Percentiles rank a stretch among this genome's conserved stretches.
phyloP scores from a whole-genome alignment of 2,329 filamentous ascomycete genomes.

The Aspergillus pseudoterreus region DNA sequence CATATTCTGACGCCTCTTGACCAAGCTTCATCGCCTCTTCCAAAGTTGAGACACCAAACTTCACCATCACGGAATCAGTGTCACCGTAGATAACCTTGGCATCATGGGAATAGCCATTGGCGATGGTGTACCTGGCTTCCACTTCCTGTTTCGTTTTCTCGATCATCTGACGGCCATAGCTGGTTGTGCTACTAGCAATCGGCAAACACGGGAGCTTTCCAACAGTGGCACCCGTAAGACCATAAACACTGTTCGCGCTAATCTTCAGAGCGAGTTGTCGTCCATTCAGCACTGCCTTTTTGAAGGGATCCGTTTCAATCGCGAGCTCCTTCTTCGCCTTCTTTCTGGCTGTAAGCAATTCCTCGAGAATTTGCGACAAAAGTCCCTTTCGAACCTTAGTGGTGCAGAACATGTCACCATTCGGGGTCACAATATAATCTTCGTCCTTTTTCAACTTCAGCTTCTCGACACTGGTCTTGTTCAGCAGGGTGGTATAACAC shows the following conservation, averaged over 20 bases:
- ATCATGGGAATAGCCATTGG: constrained; percentile 91
- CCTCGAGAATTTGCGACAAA: constrained; percentile 91
- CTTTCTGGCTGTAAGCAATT: constrained; percentile 86
- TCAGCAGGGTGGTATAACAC: constrained; percentile 91
- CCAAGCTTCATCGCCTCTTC: constrained; percentile 89
- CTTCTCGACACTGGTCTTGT: constrained; percentile 71
- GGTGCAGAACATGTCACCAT: constrained; percentile 90
- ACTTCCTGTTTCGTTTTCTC: constrained; percentile 97
- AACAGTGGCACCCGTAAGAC: constrained; percentile 90
- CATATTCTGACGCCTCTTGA: constrained; percentile 83
- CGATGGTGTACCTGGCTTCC: constrained; percentile 81
- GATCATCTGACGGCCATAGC: constrained; percentile 98
- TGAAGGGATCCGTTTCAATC: constrained; percentile 89
- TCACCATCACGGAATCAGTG: constrained; percentile 99
- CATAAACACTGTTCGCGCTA: constrained; percentile 97
- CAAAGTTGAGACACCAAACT: constrained; percentile 87
- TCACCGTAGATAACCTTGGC: constrained; percentile 98
- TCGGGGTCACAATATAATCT: constrained; percentile 95
- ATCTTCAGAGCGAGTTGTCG: constrained; percentile 93
- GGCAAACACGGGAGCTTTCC: constrained; percentile 92
- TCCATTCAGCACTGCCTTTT: constrained; percentile 96
- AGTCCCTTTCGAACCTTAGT: constrained; percentile 85
- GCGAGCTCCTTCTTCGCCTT: constrained; percentile 88
- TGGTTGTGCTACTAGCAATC: constrained; percentile 95
- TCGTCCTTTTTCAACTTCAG: constrained; percentile 78